Percentiles rank a stretch among this genome's conserved stretches.
Conservation (phyloP, 805 yeast species). For the Metschnikowia dekortorum region DNA sequence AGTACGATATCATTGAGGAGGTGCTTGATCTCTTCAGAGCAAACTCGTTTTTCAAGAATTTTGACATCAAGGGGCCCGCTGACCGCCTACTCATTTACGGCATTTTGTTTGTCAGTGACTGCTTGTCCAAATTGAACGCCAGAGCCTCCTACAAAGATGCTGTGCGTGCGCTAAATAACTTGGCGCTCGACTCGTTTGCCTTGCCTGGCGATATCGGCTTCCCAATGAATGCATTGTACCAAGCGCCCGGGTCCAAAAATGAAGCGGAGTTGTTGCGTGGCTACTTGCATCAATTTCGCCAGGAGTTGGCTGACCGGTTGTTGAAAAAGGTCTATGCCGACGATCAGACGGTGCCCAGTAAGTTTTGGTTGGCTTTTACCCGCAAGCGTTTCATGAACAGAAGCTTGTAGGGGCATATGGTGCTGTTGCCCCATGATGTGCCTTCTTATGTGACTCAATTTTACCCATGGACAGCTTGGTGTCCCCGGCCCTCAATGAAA, state of each 20-base stretch:
- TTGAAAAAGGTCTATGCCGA: constrained; percentile 67
- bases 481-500: no score
- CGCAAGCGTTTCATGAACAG: constrained; percentile 96
- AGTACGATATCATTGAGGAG: constrained; percentile 90
- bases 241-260: constrained; percentile 66
- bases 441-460: no score
- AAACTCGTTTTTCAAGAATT: constrained; percentile 92
- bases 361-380: constrained; percentile 94
- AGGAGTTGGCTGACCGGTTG: constrained; percentile 81
- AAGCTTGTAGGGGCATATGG: constrained; percentile 41
- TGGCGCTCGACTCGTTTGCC: constrained; percentile 81
- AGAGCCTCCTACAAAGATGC: constrained; percentile 56
- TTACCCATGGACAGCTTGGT: no score
- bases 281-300: constrained; percentile 90
- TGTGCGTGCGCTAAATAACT: constrained; percentile 64
- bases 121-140: constrained; percentile 59
- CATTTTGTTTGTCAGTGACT: constrained; percentile 81
- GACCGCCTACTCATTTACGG: constrained; percentile 94
- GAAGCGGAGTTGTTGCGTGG: constrained; percentile 77
- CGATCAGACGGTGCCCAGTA: constrained; percentile 62
- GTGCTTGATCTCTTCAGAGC: constrained; percentile 88
- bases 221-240: constrained; percentile 78
- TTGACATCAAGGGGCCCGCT: constrained; percentile 93
- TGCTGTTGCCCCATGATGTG: no score
- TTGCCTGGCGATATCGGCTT: constrained; percentile 95